A percentile compares a stretch with the other conserved stretches of the same genome.
Conservation (phyloP, 768 basidiomycete species). For the Strobilomyces confusus region DNA sequence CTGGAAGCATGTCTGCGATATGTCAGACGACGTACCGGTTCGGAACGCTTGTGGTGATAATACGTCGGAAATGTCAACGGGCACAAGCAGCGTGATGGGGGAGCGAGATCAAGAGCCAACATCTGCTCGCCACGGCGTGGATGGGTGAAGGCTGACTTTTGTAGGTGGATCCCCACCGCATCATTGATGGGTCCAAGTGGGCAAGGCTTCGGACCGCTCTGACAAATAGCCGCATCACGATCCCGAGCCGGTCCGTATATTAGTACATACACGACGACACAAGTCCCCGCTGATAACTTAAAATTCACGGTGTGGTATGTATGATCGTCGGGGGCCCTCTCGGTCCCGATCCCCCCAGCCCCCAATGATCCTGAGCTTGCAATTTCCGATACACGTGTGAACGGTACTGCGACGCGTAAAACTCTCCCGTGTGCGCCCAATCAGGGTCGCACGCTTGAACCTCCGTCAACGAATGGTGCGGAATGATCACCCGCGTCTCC, state of each 20-base stretch:
- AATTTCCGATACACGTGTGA: slow-evolving; percentile 28
- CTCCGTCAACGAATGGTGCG: slow-evolving; percentile 14
- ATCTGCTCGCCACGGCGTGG: slow-evolving; percentile 2
- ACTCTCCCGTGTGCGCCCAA: slow-evolving; percentile 26
- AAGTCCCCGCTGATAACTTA: slow-evolving; percentile 1
- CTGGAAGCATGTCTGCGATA: slow-evolving; percentile 12
- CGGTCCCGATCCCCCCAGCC: slow-evolving; percentile 19
- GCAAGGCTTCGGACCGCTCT: background rate
- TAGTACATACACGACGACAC: slow-evolving; percentile 9
- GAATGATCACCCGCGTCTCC: slow-evolving; percentile 17
- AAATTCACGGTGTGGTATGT: slow-evolving; percentile 21
- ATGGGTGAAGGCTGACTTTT: slow-evolving; percentile 8
- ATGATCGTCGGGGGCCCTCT: slow-evolving; percentile 27
- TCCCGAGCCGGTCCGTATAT: background rate
- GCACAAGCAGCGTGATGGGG: slow-evolving; percentile 6
- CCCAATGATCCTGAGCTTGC: slow-evolving; percentile 28
- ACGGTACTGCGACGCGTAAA: slow-evolving; percentile 32
- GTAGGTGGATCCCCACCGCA: slow-evolving; percentile 5
- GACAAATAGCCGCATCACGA: background rate
- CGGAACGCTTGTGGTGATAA: slow-evolving; percentile 14
- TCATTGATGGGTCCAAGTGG: background rate
- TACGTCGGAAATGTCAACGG: slow-evolving; percentile 22
- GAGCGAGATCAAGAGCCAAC: background rate
- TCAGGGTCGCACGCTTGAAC: slow-evolving; percentile 20
- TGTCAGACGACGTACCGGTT: slow-evolving; percentile 21